Conservation (phyloP, 2,329 filamentous ascomycete species). For the Exophiala sideris region DNA sequence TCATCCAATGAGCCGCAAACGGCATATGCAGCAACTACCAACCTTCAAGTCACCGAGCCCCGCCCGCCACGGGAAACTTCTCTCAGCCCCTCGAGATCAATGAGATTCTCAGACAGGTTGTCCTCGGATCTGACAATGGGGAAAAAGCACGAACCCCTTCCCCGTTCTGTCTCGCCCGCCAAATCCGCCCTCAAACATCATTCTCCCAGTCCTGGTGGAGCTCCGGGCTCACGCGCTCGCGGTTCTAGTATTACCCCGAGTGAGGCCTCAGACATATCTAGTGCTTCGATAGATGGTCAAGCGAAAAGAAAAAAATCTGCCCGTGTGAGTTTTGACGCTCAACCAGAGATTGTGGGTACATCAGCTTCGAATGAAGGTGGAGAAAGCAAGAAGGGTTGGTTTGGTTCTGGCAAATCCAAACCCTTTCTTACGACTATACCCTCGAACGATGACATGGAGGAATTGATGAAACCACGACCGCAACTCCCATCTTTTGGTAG, state of each 20-base stretch:
- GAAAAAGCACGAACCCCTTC: slow-evolving; percentile 55
- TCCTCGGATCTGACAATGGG: slow-evolving; percentile 46
- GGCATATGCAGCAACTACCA: neutral
- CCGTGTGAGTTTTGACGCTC: slow-evolving; percentile 68
- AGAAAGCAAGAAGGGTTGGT: slow-evolving; percentile 36
- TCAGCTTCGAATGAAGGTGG: slow-evolving; percentile 36
- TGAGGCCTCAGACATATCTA: slow-evolving; percentile 57
- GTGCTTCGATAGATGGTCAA: slow-evolving; percentile 43
- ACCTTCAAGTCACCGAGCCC: slow-evolving; percentile 14
- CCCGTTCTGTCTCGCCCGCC: slow-evolving; percentile 58
- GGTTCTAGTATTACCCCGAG: slow-evolving; percentile 39
- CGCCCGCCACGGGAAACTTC: slow-evolving; percentile 34
- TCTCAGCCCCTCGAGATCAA: slow-evolving; percentile 53
- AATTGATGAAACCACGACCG: slow-evolving; percentile 57
- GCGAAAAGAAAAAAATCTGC: slow-evolving; percentile 51
- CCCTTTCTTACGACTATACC: slow-evolving; percentile 28
- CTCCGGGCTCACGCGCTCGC: slow-evolving; percentile 5
- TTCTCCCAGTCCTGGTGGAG: slow-evolving; percentile 33
- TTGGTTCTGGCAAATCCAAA: slow-evolving; percentile 37
- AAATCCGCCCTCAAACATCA: slow-evolving; percentile 60
- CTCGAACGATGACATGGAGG: slow-evolving; percentile 52
- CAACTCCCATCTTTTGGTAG: slow-evolving; percentile 63
- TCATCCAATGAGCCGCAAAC: slow-evolving; percentile 2
- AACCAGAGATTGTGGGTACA: slow-evolving; percentile 48
- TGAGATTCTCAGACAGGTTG: slow-evolving; percentile 56